Base-by-base conservation (phyloP, 73 alveolate genomes). In the Symbiodinium pilosum region DNA sequence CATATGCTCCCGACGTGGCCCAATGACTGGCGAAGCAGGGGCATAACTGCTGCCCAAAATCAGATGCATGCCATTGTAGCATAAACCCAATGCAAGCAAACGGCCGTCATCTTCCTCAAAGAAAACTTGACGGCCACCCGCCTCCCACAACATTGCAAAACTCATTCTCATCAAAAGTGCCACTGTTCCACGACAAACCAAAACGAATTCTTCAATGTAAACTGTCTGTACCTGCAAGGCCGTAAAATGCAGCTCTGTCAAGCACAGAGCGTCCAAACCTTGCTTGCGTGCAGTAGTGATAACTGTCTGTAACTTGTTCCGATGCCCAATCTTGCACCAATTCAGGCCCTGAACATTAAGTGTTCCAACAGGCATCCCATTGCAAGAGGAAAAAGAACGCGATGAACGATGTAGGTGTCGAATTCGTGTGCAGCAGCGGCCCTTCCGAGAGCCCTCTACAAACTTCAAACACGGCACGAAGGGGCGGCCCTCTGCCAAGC, bases 381-480 rank as follows among this genome's bases (percentile, higher is more conserved):
- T 41, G 81, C 20, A 14, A 12, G 47, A n/a, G n/a, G n/a, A n/a
- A n/a, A n/a, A n/a, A n/a, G n/a, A n/a, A n/a, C n/a, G n/a, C n/a
- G n/a, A n/a, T n/a, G n/a, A n/a, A n/a, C n/a, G 28, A 5, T 36
- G 54, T 1, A 9, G 32, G 41, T 28, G 41, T 36, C 93, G 52
- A n/a, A 14, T 44, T 5, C n/a, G n/a, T n/a, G n/a, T n/a, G n/a
- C n/a, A n/a, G n/a, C n/a, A n/a, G n/a, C n/a, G n/a, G n/a, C n/a
- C n/a, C n/a, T n/a, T n/a, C n/a, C n/a, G n/a, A n/a, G n/a, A n/a
- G 51, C 34, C 47, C 93, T 43, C 52, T 85, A 85, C 81, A 26
- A 11, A 69, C 47, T 75, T 30, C 93, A 34, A 32, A 44, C 93
- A 1, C 93, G 93, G 56, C 93, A 36, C 41, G 54, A 2, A 3